phyloP scores from a whole-genome alignment of 2,329 filamentous ascomycete genomes.

The Aspergillus hiratsukae region DNA sequence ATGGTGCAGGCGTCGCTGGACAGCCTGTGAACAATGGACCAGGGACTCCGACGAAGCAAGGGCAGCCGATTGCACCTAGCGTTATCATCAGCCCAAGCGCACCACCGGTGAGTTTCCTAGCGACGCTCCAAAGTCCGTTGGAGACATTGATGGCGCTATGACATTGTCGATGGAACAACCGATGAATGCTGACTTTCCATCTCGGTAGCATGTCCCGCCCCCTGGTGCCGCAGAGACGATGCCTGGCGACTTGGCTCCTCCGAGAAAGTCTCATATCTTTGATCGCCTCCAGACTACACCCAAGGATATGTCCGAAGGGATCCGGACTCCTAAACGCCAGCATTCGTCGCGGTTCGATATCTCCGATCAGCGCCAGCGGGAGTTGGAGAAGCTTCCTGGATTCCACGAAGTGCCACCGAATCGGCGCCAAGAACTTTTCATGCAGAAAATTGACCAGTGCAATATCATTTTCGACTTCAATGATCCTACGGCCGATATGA shows the following conservation, averaged over 20 bases:
- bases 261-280: constrained; percentile 88
- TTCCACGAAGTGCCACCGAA: constrained; percentile 98
- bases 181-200: neutral
- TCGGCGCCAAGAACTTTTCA: constrained; percentile 91
- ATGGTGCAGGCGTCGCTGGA: constrained; percentile 29
- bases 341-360: constrained; percentile 98
- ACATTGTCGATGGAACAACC: neutral
- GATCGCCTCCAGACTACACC: constrained; percentile 88
- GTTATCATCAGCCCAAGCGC: constrained; percentile 94
- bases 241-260: constrained; percentile 93
- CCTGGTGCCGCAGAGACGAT: constrained; percentile 95
- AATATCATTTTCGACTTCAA: constrained; percentile 99
- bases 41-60: constrained; percentile 60
- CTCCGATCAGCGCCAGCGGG: constrained; percentile 79
- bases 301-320: constrained; percentile 92
- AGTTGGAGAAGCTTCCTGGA: constrained; percentile 93
- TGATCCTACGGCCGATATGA: constrained; percentile 96
- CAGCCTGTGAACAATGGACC: constrained; percentile 46
- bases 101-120: constrained; percentile 64
- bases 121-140: neutral
- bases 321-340: constrained; percentile 91
- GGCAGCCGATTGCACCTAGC: constrained; percentile 67
- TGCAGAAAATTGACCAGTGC: constrained; percentile 99
- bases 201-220: constrained; percentile 73
- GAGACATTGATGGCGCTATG: neutral